Evolutionary conservation across 2,329 filamentous ascomycete genomes (phyloP).

Genomic region (Aureobasidium namibiae): DNA sequence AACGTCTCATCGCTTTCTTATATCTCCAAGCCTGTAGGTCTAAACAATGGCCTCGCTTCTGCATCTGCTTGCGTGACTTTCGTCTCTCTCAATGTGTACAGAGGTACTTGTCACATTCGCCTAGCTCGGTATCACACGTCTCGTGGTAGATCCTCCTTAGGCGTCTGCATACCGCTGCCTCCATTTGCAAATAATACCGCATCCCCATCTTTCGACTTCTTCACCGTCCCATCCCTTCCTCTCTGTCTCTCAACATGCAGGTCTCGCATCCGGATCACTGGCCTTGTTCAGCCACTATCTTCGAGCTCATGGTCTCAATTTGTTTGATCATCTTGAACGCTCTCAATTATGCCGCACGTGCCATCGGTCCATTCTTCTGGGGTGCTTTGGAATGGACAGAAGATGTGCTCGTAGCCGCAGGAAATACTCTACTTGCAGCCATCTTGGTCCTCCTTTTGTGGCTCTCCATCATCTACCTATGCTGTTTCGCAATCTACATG

Average conservation of each 20-base stretch:
- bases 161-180: background rate
- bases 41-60: background rate
- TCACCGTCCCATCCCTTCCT: background rate
- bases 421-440: background rate
- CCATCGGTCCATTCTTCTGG: background rate
- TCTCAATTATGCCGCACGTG: background rate
- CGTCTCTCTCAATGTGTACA: background rate
- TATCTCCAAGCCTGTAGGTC: background rate
- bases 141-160: constrained; percentile 1
- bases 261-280: background rate
- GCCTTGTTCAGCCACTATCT: background rate
- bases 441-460: background rate
- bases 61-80: constrained; percentile 5
- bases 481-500: background rate
- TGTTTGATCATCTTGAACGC: background rate
- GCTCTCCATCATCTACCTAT: background rate
- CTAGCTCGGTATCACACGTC: background rate
- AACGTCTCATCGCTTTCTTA: background rate
- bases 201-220: background rate
- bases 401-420: background rate
- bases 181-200: background rate
- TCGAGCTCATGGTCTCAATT: background rate
- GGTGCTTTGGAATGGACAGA: background rate
- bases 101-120: background rate
- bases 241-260: background rate